Percentiles rank a stretch among this genome's conserved stretches.
Conservation (phyloP, 805 yeast genomes). For the Lipomyces orientalis region DNA sequence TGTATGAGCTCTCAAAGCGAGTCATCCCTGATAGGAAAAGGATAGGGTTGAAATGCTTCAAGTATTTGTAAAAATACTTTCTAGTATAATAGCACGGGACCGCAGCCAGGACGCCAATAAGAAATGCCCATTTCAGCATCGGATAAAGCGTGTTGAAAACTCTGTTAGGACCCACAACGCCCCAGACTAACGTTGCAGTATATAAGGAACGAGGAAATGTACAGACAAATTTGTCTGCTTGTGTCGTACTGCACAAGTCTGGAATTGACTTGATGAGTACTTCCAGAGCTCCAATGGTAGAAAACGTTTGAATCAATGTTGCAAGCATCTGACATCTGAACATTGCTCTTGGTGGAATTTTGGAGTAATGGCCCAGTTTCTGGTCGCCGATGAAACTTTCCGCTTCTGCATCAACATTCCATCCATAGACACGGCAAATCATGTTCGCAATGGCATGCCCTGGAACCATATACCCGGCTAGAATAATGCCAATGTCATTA, state of each 20-base stretch:
- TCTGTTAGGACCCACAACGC: constrained; percentile 64
- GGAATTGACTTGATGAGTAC: constrained; percentile 48
- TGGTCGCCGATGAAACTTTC: constrained; percentile 59
- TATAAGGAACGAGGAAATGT: constrained; percentile 51
- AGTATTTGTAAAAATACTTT: constrained; percentile 12
- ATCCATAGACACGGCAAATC: constrained; percentile 63
- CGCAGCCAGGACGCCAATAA: constrained; percentile 32
- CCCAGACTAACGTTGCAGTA: constrained; percentile 61
- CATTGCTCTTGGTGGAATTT: constrained; percentile 64
- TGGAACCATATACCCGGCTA: constrained; percentile 66
- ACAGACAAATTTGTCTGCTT: constrained; percentile 52
- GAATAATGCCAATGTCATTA: constrained; percentile 66
- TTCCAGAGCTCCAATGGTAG: constrained; percentile 55
- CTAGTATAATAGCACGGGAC: constrained; percentile 26
- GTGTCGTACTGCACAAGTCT: constrained; percentile 48
- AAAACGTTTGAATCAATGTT: constrained; percentile 51
- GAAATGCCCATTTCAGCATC: constrained; percentile 33
- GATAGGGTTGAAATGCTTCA: constrained; percentile 31
- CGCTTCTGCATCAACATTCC: constrained; percentile 59
- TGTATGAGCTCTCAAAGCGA: constrained; percentile 20
- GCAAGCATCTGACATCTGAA: constrained; percentile 58
- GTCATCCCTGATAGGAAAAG: constrained; percentile 28
- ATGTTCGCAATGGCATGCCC: constrained; percentile 57
- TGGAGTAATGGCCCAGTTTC: constrained; percentile 69
- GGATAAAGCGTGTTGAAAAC: constrained; percentile 40